These are phyloP conservation scores for Scolecobasidium constrictum DNA, from an alignment of 2,329 filamentous ascomycete genomes.

Conservation along the genomic window DNA sequence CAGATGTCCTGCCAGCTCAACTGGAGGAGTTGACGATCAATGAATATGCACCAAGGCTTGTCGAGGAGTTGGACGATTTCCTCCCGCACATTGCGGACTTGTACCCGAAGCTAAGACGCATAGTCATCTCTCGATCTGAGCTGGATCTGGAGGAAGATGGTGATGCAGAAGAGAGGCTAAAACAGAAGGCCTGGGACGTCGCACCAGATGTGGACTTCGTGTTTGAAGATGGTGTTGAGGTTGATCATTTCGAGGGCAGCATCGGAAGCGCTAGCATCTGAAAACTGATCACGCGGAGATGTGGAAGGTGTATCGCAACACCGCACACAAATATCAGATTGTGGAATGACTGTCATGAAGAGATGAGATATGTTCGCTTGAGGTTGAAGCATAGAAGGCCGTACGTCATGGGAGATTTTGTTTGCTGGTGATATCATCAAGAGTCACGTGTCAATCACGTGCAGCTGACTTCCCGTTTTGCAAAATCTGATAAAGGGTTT, in stretches of 20 bases:
- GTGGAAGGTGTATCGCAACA: too few species aligned
- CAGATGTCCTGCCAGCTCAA: constrained; percentile 4
- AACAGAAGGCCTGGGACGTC: not conserved
- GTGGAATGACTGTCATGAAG: too few species aligned
- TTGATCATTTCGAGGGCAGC: constrained; percentile 10
- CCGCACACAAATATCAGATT: too few species aligned
- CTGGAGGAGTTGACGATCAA: constrained; percentile 9
- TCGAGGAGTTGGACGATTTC: constrained; percentile 6
- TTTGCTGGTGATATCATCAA: too few species aligned
- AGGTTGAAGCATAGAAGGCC: too few species aligned
- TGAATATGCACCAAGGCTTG: constrained; percentile 5
- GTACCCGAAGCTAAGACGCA: not conserved
- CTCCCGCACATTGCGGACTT: not conserved
- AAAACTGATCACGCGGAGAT: not conserved
- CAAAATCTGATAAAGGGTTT: too few species aligned
- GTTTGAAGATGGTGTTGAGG: constrained; percentile 9
- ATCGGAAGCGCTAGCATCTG: not conserved
- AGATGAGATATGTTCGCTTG: too few species aligned
- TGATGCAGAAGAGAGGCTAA: constrained; percentile 7
- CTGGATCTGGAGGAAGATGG: not conserved
- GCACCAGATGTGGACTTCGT: not conserved
- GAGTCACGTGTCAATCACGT: too few species aligned
- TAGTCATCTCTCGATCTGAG: constrained; percentile 3
- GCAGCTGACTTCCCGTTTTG: too few species aligned
- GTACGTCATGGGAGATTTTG: too few species aligned